Base-by-base conservation (phyloP, 192 early-diverging fungal genomes). In the Backusella liffmaniae region DNA sequence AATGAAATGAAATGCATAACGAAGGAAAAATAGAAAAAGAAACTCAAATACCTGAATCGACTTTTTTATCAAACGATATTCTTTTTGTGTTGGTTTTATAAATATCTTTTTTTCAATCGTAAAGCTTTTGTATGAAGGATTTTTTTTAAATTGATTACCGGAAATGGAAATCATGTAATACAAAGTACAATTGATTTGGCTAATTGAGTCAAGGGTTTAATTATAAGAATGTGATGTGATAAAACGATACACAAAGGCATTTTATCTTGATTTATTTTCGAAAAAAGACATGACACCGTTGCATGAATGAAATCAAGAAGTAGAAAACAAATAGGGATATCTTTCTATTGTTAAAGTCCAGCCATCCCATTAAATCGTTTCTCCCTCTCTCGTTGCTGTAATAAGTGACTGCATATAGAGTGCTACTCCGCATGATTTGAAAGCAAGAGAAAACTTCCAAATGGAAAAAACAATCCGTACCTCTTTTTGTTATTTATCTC, bases 371-470 rank as follows among this genome's bases (percentile, higher is more conserved):
- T 21, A 56, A 23, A 21, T 9, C 51, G 51, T 23, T 56, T 56
- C 51, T 56, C 8, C 32, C 32, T 32, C 53, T 56, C 53, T 56
- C 21, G 7, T 29, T 62, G 9, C 26, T 59, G 3, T 10, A 6
- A 53, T 59, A 62, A 62, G 56, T 62, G 56, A 62, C 56, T 62
- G 56, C 56, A 62, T 13, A 26, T 29, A 62, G 3, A 29, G 23
- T 62, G 9, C 21, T 62, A 62, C 56, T 62, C 56, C 56, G 56
- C 56, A 62, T 62, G 21, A 62, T 49, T n/a, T 49, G 46, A 49
- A 49, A 49, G 46, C 18, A 49, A 49, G 46, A 49, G 46, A 49
- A 49, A 49, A 49, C 46, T 49, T 49, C 46, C 46, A 49, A 49
- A 49, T 8, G 46, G 18, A 49, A 49, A 49, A 49, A n/a, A 49